These are phyloP conservation scores for Pezicula neosporulosa DNA, from an alignment of 2,329 filamentous ascomycete species.

Conservation along the genomic window DNA sequence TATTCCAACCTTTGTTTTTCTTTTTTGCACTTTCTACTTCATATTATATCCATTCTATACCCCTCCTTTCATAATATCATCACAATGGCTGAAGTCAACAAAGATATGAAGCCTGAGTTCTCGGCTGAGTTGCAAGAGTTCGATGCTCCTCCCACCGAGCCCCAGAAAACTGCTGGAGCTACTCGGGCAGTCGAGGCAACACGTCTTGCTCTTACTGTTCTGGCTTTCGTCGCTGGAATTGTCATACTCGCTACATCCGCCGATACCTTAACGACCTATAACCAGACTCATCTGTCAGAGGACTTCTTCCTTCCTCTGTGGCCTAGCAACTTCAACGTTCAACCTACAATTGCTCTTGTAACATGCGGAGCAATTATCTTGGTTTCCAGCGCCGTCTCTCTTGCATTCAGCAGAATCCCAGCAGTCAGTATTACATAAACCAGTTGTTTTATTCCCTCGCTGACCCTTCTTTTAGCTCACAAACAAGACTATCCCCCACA, in stretches of 20 bases:
- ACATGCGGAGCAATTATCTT: slow-evolving; percentile 47
- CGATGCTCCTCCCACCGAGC: slow-evolving; percentile 7
- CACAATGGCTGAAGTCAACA: not conserved
- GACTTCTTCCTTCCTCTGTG: slow-evolving; percentile 52
- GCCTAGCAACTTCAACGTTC: slow-evolving; percentile 53
- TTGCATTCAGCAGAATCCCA: slow-evolving; percentile 45
- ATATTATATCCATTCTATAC: not conserved
- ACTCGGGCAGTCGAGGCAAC: slow-evolving; percentile 34
- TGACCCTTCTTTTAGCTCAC: slow-evolving; percentile 33
- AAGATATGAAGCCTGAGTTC: slow-evolving; percentile 12
- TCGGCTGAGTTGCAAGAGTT: slow-evolving; percentile 17
- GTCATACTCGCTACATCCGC: slow-evolving; percentile 51
- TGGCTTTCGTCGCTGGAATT: slow-evolving; percentile 49
- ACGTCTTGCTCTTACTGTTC: slow-evolving; percentile 42
- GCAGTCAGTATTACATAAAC: slow-evolving; percentile 38
- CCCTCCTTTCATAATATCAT: not conserved
- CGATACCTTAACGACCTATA: slow-evolving; percentile 52
- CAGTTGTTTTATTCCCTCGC: not conserved
- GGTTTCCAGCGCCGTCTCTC: slow-evolving; percentile 42
- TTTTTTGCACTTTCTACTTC: slow-evolving; percentile 2
- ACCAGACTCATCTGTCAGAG: slow-evolving; percentile 45
- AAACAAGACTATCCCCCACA: slow-evolving; percentile 22
- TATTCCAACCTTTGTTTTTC: slow-evolving; percentile 2
- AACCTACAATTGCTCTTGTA: slow-evolving; percentile 53
- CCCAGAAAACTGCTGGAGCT: not conserved